A percentile compares a stretch with the other conserved stretches of the same genome.
phyloP scores from a whole-genome alignment of 2,329 filamentous ascomycete species.

The Rosellinia necatrix region DNA sequence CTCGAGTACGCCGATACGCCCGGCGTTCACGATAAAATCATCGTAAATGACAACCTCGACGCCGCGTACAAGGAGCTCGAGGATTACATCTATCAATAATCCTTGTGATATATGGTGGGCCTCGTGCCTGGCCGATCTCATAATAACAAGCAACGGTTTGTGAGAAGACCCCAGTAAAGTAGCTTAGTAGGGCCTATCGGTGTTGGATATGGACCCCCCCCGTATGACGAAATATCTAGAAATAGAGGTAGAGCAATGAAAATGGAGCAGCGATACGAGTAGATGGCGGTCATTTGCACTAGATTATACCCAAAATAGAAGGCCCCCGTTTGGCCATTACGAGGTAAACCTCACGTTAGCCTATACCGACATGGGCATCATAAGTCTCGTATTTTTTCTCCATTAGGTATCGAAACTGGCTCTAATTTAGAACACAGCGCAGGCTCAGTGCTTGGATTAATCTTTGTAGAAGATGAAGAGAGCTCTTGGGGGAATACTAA shows the following conservation, averaged over 20 bases:
- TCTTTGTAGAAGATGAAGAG: slow-evolving; percentile 43
- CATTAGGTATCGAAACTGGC: slow-evolving; percentile 50
- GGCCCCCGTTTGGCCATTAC: neutral
- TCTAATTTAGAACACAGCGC: slow-evolving; percentile 36
- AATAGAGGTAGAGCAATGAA: slow-evolving; percentile 19
- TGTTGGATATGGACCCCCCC: slow-evolving; percentile 1
- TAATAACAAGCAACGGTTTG: slow-evolving; percentile 9
- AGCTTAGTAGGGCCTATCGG: neutral
- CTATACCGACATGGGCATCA: slow-evolving; percentile 26
- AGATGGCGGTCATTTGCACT: slow-evolving; percentile 12
- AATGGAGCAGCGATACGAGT: slow-evolving; percentile 7
- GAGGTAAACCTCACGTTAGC: neutral
- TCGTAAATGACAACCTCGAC: slow-evolving; percentile 66
- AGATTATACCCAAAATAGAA: slow-evolving; percentile 28
- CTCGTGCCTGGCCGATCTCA: slow-evolving; percentile 3
- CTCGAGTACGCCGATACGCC: slow-evolving; percentile 72
- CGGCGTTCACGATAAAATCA: slow-evolving; percentile 67
- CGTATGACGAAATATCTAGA: slow-evolving; percentile 6
- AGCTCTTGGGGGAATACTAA: slow-evolving; percentile 49
- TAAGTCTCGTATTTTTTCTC: slow-evolving; percentile 42
- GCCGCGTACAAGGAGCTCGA: slow-evolving; percentile 59
- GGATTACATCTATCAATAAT: slow-evolving; percentile 54
- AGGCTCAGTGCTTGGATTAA: slow-evolving; percentile 47
- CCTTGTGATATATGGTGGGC: slow-evolving; percentile 11
- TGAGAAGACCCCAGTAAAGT: neutral